Evolutionary conservation across 495 filamentous ascomycete species (phyloP).

Genomic region (Pyronema omphalodes): DNA sequence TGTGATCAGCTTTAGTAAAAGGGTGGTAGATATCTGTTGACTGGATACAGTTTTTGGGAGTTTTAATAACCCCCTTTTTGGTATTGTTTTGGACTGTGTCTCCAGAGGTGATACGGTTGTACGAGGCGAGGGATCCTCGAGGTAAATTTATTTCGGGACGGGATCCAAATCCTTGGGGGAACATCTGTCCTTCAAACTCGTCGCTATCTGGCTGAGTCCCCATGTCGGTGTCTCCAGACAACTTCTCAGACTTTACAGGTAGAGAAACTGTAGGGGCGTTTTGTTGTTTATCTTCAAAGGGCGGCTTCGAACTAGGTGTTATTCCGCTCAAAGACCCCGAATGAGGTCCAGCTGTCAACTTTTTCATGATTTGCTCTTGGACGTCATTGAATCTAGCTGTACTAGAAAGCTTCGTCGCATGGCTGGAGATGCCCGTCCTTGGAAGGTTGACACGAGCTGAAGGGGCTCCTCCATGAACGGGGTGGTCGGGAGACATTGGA

Average conservation of each 20-base stretch:
- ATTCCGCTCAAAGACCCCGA: background rate
- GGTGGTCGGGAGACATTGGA: slow-evolving; percentile 21
- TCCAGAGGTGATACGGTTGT: slow-evolving; percentile 9
- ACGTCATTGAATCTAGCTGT: background rate
- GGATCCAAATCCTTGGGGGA: slow-evolving; percentile 22
- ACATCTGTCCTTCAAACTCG: slow-evolving; percentile 21
- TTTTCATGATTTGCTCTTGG: background rate
- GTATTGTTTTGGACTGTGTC: slow-evolving; percentile 1
- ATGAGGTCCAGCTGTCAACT: background rate
- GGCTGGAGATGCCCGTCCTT: background rate
- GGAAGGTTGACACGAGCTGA: slow-evolving; percentile 21
- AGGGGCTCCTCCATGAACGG: slow-evolving; percentile 15
- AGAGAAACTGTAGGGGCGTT: slow-evolving; percentile 17
- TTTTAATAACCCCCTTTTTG: slow-evolving; percentile 3
- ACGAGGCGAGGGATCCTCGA: slow-evolving; percentile 2
- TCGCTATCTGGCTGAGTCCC: slow-evolving; percentile 22
- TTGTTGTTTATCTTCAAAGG: slow-evolving; percentile 11
- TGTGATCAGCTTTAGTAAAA: slow-evolving; percentile 13
- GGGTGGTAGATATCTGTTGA: slow-evolving; percentile 12
- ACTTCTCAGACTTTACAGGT: slow-evolving; percentile 2
- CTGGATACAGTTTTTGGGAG: slow-evolving; percentile 6
- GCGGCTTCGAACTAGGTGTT: slow-evolving; percentile 4
- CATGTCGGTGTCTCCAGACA: slow-evolving; percentile 4
- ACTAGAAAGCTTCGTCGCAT: background rate
- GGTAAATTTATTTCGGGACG: slow-evolving; percentile 21